Evolutionary conservation across 73 alveolate genomes (phyloP), one percentile per base, ranked within the genome.

Genomic region (Strombidium stylifer): DNA sequence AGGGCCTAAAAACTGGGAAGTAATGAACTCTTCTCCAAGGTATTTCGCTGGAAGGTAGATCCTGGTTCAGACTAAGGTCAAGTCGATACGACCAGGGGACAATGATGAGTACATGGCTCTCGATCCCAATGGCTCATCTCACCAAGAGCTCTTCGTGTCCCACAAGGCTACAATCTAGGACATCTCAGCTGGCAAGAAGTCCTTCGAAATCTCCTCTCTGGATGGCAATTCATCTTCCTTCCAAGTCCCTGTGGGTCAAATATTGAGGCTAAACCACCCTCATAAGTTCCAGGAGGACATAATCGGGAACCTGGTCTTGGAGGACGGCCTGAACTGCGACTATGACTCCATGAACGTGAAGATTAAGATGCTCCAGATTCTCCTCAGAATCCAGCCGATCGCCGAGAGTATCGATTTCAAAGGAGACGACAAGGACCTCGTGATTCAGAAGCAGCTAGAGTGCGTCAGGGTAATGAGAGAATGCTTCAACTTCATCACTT

Each of bases 291-390:
- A 26, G 2, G 7, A 26, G 5, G 66, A 52, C 24, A 21, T 6
- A 1, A 3, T 2, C 15, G 66, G 66, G 12, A 52, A 26, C 12
- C 66, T 52, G 16, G n/a, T 52, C 7, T 52, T 52, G 12, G 66
- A 52, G 19, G 66, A 52, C 16, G 66, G 66, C 12, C 49, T 52
- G 25, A 52, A 21, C 24, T 52, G 66, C 36, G 7, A 21, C 24
- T 52, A 52, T 27, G 36, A 27, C n/a, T 21, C 44, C 16, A 23
- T 5, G 20, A 10, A 12, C 5, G 66, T 52, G 30, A 52, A 52
- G 24, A 25, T 21, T 2, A 52, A 52, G 24, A 21, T 52, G 28
- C 6, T 18, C 8, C 49, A 52, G 30, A 52, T 52, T 25, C 49
- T 48, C 8, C 4, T 5, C 3, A 3, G 12, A 7, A 18, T 52